Base-by-base conservation (phyloP, 306 rosid species). In the Castanopsis chinensis region DNA sequence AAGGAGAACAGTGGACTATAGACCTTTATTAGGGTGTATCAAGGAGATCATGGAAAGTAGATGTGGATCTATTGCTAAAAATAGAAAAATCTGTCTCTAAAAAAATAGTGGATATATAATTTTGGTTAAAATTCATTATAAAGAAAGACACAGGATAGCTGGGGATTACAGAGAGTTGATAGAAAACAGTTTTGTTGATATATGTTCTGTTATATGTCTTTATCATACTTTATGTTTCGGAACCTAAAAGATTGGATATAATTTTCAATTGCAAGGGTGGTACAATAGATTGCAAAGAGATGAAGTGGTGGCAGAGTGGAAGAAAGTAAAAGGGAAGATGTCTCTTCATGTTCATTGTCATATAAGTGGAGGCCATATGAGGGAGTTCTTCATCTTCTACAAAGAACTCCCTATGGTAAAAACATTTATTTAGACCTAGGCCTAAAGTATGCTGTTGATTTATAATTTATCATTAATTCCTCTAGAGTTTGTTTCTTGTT, bases 321-420 rank as follows among this genome's bases (percentile, higher is more conserved):
- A 82, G 88, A 95, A 95, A 82, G 88, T 92, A 15, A 85, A 88
- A 82, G 97, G 89, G 41, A 92, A 81, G 71, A 91, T 95, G 99
- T 91, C 91, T 17, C 90, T 95, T 0, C 97, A 95, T 74, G 99
- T 95, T 82, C 96, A 95, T 71, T 95, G 99, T 74, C 99, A 95
- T 83, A 92, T 95, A 0, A 95, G 99, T 56, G 99, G 98, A 21
- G 97, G 96, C 67, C 98, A 92, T 82, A 90, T 91, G 98, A 90
- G 27, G 27, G 27, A 25, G 27, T 92, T 78, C 88, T 89, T 82
- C 80, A 95, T 95, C 86, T 95, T 92, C 87, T 83, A 75, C 81
- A 95, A 84, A 79, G 99, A 95, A 65, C 89, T 95, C 14, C 99
- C 98, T 4, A 90, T 92, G 88, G 99, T 92, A 84, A 86, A 83